Conservation (phyloP, 73 alveolate genomes). For the Blepharisma japonicum region DNA sequence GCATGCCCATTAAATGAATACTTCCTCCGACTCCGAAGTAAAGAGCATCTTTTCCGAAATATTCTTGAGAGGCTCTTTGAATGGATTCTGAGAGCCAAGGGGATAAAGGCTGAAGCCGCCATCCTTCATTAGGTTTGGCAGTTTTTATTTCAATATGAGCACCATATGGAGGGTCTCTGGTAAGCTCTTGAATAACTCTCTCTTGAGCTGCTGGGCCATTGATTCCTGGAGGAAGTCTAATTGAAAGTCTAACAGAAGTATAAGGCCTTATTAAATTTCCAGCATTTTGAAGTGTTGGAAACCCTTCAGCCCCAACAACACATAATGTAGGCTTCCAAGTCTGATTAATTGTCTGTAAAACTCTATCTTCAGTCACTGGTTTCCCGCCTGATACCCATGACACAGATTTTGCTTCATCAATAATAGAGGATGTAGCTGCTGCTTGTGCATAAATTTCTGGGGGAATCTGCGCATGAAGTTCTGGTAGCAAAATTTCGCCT, state of each 20-base stretch:
- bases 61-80: conserved; percentile 32
- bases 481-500: conserved; percentile 45
- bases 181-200: conserved; percentile 50
- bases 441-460: conserved; percentile 30
- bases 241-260: conserved; percentile 52
- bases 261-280: conserved; percentile 76
- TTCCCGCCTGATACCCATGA: conserved; percentile 38
- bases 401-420: conserved; percentile 44
- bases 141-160: conserved; percentile 49
- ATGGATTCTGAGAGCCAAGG: conserved; percentile 31
- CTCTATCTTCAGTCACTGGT: conserved; percentile 43
- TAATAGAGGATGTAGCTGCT: conserved; percentile 39
- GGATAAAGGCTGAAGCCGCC: conserved; percentile 22
- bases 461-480: conserved; percentile 48
- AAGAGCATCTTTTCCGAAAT: conserved; percentile 34
- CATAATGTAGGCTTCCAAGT: conserved; percentile 82
- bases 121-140: conserved; percentile 47
- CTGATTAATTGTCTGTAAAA: conserved; percentile 38
- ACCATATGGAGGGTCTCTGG: conserved; percentile 65
- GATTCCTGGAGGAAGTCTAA: conserved; percentile 91
- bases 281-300: conserved; percentile 70
- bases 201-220: conserved; percentile 66
- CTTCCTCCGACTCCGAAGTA: conserved; percentile 57
- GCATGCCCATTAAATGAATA: conserved; percentile 48
- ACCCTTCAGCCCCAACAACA: conserved; percentile 82